Evolutionary conservation across 768 basidiomycete species (phyloP).

Genomic region (Psilocybe cyanescens): DNA sequence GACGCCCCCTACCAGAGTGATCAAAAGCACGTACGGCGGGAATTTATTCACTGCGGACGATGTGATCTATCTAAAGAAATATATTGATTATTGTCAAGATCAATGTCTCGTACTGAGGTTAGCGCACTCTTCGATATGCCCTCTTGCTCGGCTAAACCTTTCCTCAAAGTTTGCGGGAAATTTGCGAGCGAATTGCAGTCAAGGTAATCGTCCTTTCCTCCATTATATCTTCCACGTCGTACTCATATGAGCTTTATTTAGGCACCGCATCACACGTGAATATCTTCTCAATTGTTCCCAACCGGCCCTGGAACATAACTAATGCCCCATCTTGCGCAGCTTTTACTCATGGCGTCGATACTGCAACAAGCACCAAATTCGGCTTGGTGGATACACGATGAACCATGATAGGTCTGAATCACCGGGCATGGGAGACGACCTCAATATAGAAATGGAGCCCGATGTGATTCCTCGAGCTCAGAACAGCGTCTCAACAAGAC

Average conservation of each 20-base stretch:
- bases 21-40: slow-evolving; percentile 90
- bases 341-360: slow-evolving; percentile 93
- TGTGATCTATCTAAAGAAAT: slow-evolving; percentile 81
- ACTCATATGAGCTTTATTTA: slow-evolving; percentile 27
- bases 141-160: neutral
- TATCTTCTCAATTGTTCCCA: neutral
- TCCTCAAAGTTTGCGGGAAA: slow-evolving; percentile 60
- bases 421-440: slow-evolving; percentile 47
- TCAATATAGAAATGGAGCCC: slow-evolving; percentile 47
- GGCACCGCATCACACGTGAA: slow-evolving; percentile 91
- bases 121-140: slow-evolving; percentile 5
- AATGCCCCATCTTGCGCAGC: slow-evolving; percentile 36
- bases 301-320: neutral
- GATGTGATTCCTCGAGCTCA: slow-evolving; percentile 2
- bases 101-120: slow-evolving; percentile 84
- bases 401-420: slow-evolving; percentile 55
- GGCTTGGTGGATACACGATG: slow-evolving; percentile 86
- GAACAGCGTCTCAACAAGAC: slow-evolving; percentile 7
- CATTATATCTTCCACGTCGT: neutral
- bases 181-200: slow-evolving; percentile 85
- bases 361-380: slow-evolving; percentile 92
- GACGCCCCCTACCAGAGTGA: slow-evolving; percentile 79
- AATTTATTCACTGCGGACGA: slow-evolving; percentile 88
- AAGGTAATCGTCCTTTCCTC: slow-evolving; percentile 49
- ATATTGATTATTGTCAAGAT: slow-evolving; percentile 90